Evolutionary conservation across 805 yeast genomes (phyloP), one percentile per base, ranked within the genome.

Genomic region (Pichia manshurica): DNA sequence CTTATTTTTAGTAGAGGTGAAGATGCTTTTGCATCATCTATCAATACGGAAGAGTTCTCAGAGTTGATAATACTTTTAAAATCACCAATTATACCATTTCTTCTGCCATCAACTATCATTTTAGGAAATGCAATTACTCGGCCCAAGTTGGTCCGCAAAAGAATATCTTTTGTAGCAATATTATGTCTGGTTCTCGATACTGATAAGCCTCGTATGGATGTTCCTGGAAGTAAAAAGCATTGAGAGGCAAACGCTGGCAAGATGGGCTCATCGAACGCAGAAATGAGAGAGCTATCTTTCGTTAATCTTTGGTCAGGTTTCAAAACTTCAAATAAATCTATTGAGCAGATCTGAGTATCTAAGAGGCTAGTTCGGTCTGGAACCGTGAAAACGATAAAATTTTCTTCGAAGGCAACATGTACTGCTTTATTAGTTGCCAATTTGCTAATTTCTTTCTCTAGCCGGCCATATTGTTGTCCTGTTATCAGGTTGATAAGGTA

Each of bases 261-360:
- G 28, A 56, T 56, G 22, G 62, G 57, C 45, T 33, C 21, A 2
- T 45, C 32, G 13, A 56, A 52, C 10, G 59, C 41, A 5, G 49
- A 52, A 13, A 69, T 55, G 10, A 20, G 56, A 44, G 36, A 28
- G 1, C 40, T 4, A 12, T 22, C 37, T 10, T 44, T 36, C 0
- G 32, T n/a, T 45, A 62, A 48, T 55, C 78, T 71, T 48, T 62
- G 59, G 61, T 84, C 74, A 20, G 85, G 78, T 4, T 59, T 63
- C 13, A 70, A 59, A 1, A 88, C 81, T 57, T 87, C 95, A 64
- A 79, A 93, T 35, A 93, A 64, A 61, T 93, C 97, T 56, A 87
- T 69, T 3, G 85, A 88, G 15, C 74, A 79, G 13, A 93, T 59
- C 56, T 82, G 76, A 3, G 78, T 73, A n/a, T 57, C 51, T 19